A percentile compares a stretch with the other conserved stretches of the same genome.
Evolutionary conservation across 208 protist genomes (phyloP).

Genomic region (Leishmania lainsoni): DNA sequence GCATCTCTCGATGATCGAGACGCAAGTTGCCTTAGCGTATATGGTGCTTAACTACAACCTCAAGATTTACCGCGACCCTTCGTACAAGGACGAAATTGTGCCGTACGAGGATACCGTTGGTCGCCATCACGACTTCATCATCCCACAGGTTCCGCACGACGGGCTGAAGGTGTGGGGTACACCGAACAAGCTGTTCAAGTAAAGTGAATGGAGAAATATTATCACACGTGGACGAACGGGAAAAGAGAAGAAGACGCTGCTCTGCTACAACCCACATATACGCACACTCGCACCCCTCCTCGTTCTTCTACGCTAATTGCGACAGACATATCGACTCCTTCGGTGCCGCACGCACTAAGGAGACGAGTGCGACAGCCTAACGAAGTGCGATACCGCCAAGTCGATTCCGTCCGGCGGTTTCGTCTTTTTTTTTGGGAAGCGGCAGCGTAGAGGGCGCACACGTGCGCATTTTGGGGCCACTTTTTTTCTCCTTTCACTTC

Average conservation of each 20-base stretch:
- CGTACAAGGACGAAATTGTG: slow-evolving; percentile 24
- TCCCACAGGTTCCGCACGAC: slow-evolving; percentile 80
- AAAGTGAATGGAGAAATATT: not conserved
- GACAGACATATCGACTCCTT: not conserved
- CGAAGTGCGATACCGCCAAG: not conserved
- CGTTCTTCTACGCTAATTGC: not conserved
- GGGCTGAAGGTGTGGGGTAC: slow-evolving; percentile 72
- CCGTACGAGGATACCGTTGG: slow-evolving; percentile 66
- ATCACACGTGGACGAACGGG: not conserved
- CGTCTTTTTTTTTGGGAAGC: not conserved
- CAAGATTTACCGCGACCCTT: slow-evolving; percentile 46
- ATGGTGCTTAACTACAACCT: slow-evolving; percentile 79
- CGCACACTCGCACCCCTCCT: not conserved
- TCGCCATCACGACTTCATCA: slow-evolving; percentile 80
- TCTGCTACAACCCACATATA: not conserved
- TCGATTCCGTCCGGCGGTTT: not conserved
- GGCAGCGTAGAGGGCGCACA: not conserved
- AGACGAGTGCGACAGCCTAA: no score
- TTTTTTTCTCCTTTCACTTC: not conserved
- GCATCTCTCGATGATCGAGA: slow-evolving; percentile 90
- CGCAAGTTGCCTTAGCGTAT: slow-evolving; percentile 78
- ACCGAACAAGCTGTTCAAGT: slow-evolving; percentile 25
- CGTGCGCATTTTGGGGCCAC: not conserved
- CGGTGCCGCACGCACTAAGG: not conserved
- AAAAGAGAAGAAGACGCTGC: not conserved